A percentile compares a stretch with the other conserved stretches of the same genome.
Conservation (phyloP, 2,329 filamentous ascomycete species). For the Phialophora chinensis region DNA sequence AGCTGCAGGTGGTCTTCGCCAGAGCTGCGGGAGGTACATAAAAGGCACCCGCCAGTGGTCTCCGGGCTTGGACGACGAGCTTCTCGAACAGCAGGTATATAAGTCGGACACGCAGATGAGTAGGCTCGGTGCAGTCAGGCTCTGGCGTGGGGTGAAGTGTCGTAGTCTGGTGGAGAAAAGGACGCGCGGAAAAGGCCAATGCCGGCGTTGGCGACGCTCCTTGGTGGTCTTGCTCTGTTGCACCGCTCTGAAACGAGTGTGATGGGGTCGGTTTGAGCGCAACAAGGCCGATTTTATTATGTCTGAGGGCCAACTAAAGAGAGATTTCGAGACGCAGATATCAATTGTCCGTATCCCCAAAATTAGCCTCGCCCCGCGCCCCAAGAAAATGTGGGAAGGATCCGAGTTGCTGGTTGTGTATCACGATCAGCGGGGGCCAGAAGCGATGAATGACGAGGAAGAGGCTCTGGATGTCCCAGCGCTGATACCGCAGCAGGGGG, state of each 20-base stretch:
- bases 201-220: background rate
- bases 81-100: background rate
- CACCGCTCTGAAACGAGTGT: slow-evolving; percentile 5
- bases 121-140: background rate
- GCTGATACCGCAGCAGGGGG: background rate
- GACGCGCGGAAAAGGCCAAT: background rate
- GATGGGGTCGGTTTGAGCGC: slow-evolving; percentile 8
- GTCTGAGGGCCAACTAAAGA: background rate
- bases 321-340: background rate
- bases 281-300: slow-evolving; percentile 3
- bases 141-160: background rate
- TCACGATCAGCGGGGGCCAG: slow-evolving; percentile 7
- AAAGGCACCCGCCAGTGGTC: background rate
- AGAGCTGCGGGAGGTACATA: slow-evolving; percentile 21
- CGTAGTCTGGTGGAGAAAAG: background rate
- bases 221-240: background rate
- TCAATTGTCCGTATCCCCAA: slow-evolving; percentile 6
- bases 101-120: background rate
- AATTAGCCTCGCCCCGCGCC: slow-evolving; percentile 18
- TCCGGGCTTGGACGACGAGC: background rate
- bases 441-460: slow-evolving; percentile 5
- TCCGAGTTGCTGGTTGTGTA: background rate
- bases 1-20: slow-evolving; percentile 23
- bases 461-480: background rate
- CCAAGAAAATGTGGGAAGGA: slow-evolving; percentile 4